Conservation (phyloP, 2,329 filamentous ascomycete species). For the Clonostachys chloroleuca region DNA sequence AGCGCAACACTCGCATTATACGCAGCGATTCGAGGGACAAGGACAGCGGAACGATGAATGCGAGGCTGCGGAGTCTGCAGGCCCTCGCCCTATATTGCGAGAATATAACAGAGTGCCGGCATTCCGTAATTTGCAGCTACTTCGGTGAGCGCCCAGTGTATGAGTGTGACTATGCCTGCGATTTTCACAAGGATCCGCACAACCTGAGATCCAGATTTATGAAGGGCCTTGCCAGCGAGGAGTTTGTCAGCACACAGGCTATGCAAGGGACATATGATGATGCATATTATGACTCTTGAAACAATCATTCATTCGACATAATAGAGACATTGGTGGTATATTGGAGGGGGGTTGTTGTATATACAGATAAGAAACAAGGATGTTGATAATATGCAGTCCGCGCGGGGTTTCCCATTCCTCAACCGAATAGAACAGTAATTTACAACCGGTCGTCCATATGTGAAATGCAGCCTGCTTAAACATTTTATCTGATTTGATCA, state of each 20-base stretch:
- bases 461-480: too few relatives aligned
- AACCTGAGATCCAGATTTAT: slow-evolving; percentile 53
- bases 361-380: background rate
- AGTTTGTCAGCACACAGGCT: slow-evolving; percentile 60
- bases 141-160: slow-evolving; percentile 63
- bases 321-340: background rate
- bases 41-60: slow-evolving; percentile 29
- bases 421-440: too few relatives aligned
- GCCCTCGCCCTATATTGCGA: slow-evolving; percentile 80
- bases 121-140: slow-evolving; percentile 69
- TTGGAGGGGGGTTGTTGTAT: background rate
- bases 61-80: slow-evolving; percentile 58
- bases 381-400: background rate
- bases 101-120: slow-evolving; percentile 66
- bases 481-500: too few relatives aligned
- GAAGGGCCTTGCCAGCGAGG: slow-evolving; percentile 52
- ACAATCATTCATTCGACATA: background rate
- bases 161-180: slow-evolving; percentile 70
- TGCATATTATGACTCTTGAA: slow-evolving; percentile 40
- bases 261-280: slow-evolving; percentile 53
- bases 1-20: slow-evolving; percentile 61
- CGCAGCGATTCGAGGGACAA: slow-evolving; percentile 36
- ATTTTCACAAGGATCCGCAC: slow-evolving; percentile 67
- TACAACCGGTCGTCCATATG: too few relatives aligned
- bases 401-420: too few relatives aligned